These are phyloP conservation scores for Inonotus obliquus DNA, from an alignment of 1,284 basidiomycete species.

Conservation along the genomic window DNA sequence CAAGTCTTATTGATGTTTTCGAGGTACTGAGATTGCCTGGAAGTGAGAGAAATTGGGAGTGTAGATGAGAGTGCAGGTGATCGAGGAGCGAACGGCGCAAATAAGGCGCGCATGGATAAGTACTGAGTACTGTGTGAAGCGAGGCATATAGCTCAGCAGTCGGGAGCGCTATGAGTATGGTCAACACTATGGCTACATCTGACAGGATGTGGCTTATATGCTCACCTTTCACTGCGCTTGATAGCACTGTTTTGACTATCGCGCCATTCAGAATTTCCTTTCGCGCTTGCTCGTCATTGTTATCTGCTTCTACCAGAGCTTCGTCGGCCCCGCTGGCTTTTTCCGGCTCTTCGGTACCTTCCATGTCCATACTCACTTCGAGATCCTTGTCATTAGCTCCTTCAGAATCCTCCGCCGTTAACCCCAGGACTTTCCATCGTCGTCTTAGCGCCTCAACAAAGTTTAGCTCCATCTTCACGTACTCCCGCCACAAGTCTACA, in stretches of 20 bases:
- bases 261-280: slow-evolving; percentile 63
- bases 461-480: slow-evolving; percentile 87
- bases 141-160: slow-evolving; percentile 54
- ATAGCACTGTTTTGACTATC: slow-evolving; percentile 66
- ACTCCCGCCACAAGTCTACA: slow-evolving; percentile 79
- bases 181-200: neutral
- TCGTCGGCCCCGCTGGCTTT: slow-evolving; percentile 22
- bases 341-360: slow-evolving; percentile 41
- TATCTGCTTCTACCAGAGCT: slow-evolving; percentile 31
- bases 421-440: slow-evolving; percentile 77
- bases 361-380: slow-evolving; percentile 24
- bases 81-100: slow-evolving; percentile 48
- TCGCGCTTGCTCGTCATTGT: slow-evolving; percentile 46
- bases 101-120: slow-evolving; percentile 47
- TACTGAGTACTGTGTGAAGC: slow-evolving; percentile 48
- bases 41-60: slow-evolving; percentile 35
- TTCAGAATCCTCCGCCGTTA: slow-evolving; percentile 33
- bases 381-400: slow-evolving; percentile 24
- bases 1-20: neutral
- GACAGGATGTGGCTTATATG: neutral
- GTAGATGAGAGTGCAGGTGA: slow-evolving; percentile 48
- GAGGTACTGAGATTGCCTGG: neutral
- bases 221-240: slow-evolving; percentile 61
- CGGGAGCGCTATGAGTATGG: slow-evolving; percentile 43
- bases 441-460: slow-evolving; percentile 83